Evolutionary conservation across 139 green algal genomes (phyloP).

Genomic region (Chlamydomonas applanata): DNA sequence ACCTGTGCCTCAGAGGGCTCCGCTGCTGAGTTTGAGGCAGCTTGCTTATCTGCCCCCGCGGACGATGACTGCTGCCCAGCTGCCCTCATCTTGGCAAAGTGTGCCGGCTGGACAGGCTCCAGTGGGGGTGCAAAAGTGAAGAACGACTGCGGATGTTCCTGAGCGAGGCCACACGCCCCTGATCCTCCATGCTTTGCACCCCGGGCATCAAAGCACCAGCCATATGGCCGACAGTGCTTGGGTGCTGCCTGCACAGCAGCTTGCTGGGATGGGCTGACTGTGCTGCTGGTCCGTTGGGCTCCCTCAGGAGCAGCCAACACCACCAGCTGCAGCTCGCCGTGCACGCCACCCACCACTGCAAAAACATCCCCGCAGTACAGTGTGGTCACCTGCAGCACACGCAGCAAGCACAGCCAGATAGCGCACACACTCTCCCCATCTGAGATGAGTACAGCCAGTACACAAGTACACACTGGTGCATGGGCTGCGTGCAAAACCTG

Average conservation of each 20-base stretch:
- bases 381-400: slow-evolving; percentile 11
- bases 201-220: not conserved
- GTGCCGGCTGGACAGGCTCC: not conserved
- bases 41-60: not conserved
- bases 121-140: not conserved
- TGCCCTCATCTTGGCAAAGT: not conserved
- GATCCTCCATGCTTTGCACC: not conserved
- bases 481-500: too few species aligned
- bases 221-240: not conserved
- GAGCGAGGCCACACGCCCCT: not conserved
- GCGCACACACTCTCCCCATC: too few species aligned
- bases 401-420: not conserved
- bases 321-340: slow-evolving; percentile 18
- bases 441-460: too few species aligned
- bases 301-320: not conserved
- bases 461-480: too few species aligned
- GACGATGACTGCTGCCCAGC: not conserved
- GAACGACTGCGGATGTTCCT: not conserved
- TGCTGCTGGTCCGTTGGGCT: not conserved
- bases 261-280: not conserved
- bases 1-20: not conserved
- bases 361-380: not conserved
- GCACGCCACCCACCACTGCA: not conserved
- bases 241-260: not conserved
- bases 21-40: not conserved